Evolutionary conservation across 2,329 filamentous ascomycete genomes (phyloP).

Genomic region (Penicillium sp.): DNA sequence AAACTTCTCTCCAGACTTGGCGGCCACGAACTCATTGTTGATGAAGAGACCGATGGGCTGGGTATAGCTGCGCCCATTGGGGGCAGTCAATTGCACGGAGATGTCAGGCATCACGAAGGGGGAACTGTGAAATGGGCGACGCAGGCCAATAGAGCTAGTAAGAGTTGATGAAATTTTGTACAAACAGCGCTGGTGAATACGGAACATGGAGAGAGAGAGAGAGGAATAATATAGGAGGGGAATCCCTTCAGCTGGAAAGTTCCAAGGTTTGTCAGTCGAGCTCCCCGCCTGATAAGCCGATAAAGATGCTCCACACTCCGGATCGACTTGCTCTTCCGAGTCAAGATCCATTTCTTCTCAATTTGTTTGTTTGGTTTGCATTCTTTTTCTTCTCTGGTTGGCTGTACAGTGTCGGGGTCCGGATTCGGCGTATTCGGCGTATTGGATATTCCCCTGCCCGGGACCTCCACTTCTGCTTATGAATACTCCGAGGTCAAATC

Average conservation of each 20-base stretch:
- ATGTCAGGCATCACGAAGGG: slow-evolving; percentile 39
- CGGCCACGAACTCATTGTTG: slow-evolving; percentile 75
- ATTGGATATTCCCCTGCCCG: background rate
- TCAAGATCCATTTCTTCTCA: background rate
- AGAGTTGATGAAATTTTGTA: slow-evolving; percentile 7
- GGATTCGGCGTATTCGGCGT: background rate
- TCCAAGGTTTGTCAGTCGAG: background rate
- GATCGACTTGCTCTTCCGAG: slow-evolving; percentile 36
- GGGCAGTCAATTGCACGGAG: slow-evolving; percentile 63
- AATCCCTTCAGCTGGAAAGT: background rate
- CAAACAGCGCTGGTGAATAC: slow-evolving; percentile 11
- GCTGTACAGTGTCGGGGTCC: background rate
- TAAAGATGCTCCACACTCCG: slow-evolving; percentile 27
- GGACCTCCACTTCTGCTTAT: background rate
- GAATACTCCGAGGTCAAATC: background rate
- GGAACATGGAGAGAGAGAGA: slow-evolving; percentile 11
- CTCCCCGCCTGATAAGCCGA: slow-evolving; percentile 24
- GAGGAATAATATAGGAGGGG: slow-evolving; percentile 1
- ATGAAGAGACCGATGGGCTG: slow-evolving; percentile 80
- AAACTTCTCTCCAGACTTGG: slow-evolving; percentile 64
- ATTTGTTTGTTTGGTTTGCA: slow-evolving; percentile 7
- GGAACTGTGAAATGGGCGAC: slow-evolving; percentile 29
- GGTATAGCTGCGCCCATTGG: slow-evolving; percentile 70
- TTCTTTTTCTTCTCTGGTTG: background rate
- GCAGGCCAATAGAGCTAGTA: background rate